Evolutionary conservation across 2,329 filamentous ascomycete species (phyloP).

Genomic region (Rosellinia necatrix): DNA sequence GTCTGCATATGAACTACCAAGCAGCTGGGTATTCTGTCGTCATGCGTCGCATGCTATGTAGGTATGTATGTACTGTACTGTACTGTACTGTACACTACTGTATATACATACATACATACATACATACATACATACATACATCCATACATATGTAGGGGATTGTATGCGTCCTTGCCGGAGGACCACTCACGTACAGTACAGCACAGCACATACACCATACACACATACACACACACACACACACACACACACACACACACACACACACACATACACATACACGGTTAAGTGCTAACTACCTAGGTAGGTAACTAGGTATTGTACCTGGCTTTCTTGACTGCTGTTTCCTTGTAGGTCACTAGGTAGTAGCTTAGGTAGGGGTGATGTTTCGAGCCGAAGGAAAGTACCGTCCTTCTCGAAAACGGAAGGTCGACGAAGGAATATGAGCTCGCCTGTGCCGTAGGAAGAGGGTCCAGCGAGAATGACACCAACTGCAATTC

Average conservation of each 20-base stretch:
- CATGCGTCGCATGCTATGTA: constrained; percentile 8
- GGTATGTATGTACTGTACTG: too few species aligned
- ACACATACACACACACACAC: background rate
- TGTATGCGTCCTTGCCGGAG: too few species aligned
- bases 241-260: background rate
- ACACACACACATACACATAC: background rate
- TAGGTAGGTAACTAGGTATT: too few species aligned
- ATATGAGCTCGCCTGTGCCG: constrained; percentile 1
- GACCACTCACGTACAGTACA: too few species aligned
- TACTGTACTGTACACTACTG: background rate
- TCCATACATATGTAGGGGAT: background rate
- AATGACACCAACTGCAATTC: background rate
- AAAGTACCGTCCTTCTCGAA: constrained; percentile 6
- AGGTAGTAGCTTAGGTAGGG: too few species aligned
- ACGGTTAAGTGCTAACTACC: too few species aligned
- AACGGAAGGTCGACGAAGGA: constrained; percentile 17
- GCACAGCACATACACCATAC: background rate
- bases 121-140: background rate
- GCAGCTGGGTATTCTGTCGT: constrained; percentile 14
- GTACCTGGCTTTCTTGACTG: too few species aligned
- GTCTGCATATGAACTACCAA: constrained; percentile 21
- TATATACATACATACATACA: background rate
- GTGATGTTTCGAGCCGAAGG: too few species aligned
- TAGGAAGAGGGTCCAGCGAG: constrained; percentile 6
- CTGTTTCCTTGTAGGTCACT: too few species aligned